phyloP scores from a whole-genome alignment of 495 filamentous ascomycete genomes.

The Pseudevernia furfuracea region DNA sequence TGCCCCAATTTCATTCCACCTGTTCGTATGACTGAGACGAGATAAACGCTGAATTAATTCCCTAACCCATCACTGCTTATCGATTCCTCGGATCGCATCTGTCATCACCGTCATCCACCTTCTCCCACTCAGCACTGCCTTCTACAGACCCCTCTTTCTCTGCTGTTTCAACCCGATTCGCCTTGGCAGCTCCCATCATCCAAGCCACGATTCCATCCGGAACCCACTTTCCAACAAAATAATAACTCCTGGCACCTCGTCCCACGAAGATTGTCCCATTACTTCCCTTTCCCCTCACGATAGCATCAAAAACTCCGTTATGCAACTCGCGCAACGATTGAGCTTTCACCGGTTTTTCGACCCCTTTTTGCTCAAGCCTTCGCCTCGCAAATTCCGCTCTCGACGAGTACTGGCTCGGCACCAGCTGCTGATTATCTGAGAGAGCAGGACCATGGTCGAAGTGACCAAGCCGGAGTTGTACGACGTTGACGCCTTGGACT shows the following conservation, averaged over 20 bases:
- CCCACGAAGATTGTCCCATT: constrained; percentile 59
- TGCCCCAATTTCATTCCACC: background rate
- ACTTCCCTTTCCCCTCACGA: constrained; percentile 45
- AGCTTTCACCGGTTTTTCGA: constrained; percentile 35
- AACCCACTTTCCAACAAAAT: constrained; percentile 77
- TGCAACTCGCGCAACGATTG: constrained; percentile 69
- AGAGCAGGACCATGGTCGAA: constrained; percentile 54
- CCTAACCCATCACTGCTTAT: background rate
- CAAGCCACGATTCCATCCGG: constrained; percentile 70
- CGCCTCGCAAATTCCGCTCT: constrained; percentile 13
- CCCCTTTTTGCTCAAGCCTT: constrained; percentile 7
- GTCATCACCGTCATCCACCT: constrained; percentile 2
- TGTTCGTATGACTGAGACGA: background rate
- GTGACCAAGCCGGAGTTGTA: constrained; percentile 77
- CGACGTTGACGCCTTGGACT: constrained; percentile 63
- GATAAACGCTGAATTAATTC: background rate
- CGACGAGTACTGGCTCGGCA: constrained; percentile 16
- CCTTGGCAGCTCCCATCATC: constrained; percentile 62
- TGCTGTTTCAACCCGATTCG: background rate
- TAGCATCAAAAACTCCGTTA: constrained; percentile 77
- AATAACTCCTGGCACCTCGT: constrained; percentile 71
- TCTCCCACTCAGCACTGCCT: constrained; percentile 6
- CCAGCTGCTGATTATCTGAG: constrained; percentile 24
- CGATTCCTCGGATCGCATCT: background rate
- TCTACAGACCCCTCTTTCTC: constrained; percentile 6